Evolutionary conservation across 192 early-diverging fungal species (phyloP).

Genomic region (Chytriomyces hyalinus): DNA sequence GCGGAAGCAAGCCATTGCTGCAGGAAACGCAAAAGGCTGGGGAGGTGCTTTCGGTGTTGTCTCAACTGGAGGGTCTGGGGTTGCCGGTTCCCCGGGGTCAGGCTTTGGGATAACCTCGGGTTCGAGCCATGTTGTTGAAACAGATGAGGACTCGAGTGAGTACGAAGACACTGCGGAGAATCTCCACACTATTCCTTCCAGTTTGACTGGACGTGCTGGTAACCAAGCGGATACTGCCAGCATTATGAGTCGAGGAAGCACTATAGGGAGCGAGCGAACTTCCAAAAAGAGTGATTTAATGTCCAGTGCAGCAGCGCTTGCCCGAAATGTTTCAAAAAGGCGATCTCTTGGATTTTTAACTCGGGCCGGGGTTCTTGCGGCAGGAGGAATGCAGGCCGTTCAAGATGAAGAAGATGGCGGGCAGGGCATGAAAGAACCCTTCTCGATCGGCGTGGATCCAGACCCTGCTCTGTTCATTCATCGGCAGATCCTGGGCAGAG

Average conservation of each 20-base stretch:
- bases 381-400: slow-evolving; percentile 10
- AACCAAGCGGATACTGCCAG: neutral
- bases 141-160: slow-evolving; percentile 13
- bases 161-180: slow-evolving; percentile 20
- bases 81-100: neutral
- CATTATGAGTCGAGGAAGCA: neutral
- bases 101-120: no score
- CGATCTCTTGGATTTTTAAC: slow-evolving; percentile 23
- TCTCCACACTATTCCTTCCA: neutral
- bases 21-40: neutral
- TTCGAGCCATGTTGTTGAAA: neutral
- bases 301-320: neutral
- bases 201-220: neutral
- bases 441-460: slow-evolving; percentile 23
- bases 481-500: slow-evolving; percentile 13
- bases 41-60: neutral
- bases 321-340: slow-evolving; percentile 7
- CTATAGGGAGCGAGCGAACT: neutral
- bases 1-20: neutral
- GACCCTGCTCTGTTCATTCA: neutral
- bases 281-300: neutral
- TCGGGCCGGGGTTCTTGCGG: slow-evolving; percentile 12
- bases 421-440: neutral
- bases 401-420: slow-evolving; percentile 6
- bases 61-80: neutral